A percentile compares a stretch with the other conserved stretches of the same genome.
Evolutionary conservation across 228 moss, liverwort and hornwort genomes (phyloP).

Genomic region (Sphagnum fallax): DNA sequence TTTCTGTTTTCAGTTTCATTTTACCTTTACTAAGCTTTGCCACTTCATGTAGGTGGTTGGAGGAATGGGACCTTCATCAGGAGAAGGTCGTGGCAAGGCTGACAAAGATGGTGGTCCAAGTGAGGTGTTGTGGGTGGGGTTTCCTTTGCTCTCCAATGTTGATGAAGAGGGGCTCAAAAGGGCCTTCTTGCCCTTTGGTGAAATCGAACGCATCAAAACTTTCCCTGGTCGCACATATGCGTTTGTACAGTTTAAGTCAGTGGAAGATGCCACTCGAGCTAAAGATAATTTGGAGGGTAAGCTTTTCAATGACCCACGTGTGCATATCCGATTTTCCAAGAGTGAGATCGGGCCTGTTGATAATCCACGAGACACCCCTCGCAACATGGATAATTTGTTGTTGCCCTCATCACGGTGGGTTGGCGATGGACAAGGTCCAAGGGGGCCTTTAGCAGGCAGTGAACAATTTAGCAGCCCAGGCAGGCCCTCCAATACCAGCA

Average conservation of each 20-base stretch:
- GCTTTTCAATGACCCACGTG: slow-evolving; percentile 94
- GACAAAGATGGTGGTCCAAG: slow-evolving; percentile 95
- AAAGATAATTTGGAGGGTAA: slow-evolving; percentile 90
- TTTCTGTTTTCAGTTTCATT: no score
- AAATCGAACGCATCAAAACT: slow-evolving; percentile 91
- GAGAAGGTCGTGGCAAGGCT: slow-evolving; percentile 42
- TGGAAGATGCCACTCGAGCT: slow-evolving; percentile 83
- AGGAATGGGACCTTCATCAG: slow-evolving; percentile 9
- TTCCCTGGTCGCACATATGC: slow-evolving; percentile 98
- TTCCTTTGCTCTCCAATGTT: slow-evolving; percentile 89
- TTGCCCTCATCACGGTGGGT: slow-evolving; percentile 38
- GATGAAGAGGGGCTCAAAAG: slow-evolving; percentile 91
- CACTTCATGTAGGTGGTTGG: slow-evolving; percentile 27
- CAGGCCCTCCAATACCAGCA: slow-evolving; percentile 31
- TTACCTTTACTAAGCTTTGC: not conserved
- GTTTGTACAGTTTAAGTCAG: slow-evolving; percentile 89
- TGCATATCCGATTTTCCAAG: slow-evolving; percentile 94
- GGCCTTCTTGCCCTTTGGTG: slow-evolving; percentile 88
- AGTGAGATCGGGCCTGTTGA: slow-evolving; percentile 98
- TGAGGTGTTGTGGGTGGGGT: slow-evolving; percentile 98
- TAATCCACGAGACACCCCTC: slow-evolving; percentile 55
- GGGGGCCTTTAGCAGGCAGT: slow-evolving; percentile 29
- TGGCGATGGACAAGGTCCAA: slow-evolving; percentile 32
- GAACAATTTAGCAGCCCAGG: slow-evolving; percentile 58
- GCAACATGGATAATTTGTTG: slow-evolving; percentile 15